phyloP scores from a whole-genome alignment of 2,329 filamentous ascomycete genomes.

The Aspergillus versicolor region DNA sequence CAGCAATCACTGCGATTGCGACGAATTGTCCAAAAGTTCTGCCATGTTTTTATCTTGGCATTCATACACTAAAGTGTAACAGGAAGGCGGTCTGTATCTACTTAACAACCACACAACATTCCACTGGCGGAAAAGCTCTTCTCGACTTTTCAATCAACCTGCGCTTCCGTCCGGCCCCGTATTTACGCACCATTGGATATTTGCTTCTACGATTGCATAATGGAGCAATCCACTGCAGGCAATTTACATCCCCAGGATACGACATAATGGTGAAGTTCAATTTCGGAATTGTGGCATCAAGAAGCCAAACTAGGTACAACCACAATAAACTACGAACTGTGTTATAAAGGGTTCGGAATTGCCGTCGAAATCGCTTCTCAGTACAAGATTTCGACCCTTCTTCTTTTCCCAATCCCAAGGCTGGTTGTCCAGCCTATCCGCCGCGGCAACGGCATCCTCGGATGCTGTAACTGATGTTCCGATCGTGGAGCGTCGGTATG shows the following conservation, averaged over 20 bases:
- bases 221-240: not conserved
- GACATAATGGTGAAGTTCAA: not conserved
- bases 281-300: not conserved
- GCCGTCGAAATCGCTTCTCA: not conserved
- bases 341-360: not conserved
- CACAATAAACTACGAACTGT: not conserved
- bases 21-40: constrained; percentile 20
- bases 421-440: constrained; percentile 29
- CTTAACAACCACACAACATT: constrained; percentile 9
- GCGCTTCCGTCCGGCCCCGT: not conserved
- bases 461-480: constrained; percentile 59
- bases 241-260: not conserved
- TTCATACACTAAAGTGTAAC: constrained; percentile 11
- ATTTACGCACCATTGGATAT: not conserved
- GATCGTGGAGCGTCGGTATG: constrained; percentile 73
- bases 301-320: not conserved
- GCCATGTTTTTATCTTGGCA: constrained; percentile 21
- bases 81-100: constrained; percentile 20
- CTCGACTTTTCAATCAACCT: not conserved
- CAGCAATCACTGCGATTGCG: constrained; percentile 12
- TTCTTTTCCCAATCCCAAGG: not conserved
- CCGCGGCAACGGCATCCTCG: constrained; percentile 54
- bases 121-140: constrained; percentile 3
- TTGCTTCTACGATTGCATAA: not conserved
- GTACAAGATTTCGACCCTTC: not conserved